Evolutionary conservation across 2,329 filamentous ascomycete genomes (phyloP).

Genomic region (Rutstroemia sp.): DNA sequence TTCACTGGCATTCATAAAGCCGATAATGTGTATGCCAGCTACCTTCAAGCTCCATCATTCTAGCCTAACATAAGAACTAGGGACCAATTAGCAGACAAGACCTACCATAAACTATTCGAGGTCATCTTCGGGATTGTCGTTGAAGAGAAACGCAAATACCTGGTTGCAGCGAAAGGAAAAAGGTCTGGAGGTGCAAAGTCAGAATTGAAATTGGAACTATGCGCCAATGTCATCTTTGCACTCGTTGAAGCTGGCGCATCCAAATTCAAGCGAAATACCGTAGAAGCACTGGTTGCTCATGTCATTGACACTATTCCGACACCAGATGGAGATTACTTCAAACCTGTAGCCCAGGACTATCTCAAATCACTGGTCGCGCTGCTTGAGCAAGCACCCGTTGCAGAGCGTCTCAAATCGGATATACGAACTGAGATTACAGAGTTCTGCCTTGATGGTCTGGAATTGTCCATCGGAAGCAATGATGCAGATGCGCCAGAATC

Average conservation of each 20-base stretch:
- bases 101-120: conserved; percentile 77
- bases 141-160: conserved; percentile 59
- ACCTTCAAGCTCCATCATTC: neutral
- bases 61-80: conserved; percentile 17
- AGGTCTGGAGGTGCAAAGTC: conserved; percentile 38
- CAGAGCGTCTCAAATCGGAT: conserved; percentile 65
- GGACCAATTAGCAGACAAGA: conserved; percentile 57
- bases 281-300: conserved; percentile 73
- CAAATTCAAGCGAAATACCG: conserved; percentile 66
- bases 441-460: conserved; percentile 61
- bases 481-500: conserved; percentile 17
- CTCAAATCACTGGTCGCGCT: conserved; percentile 66
- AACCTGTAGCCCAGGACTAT: conserved; percentile 69
- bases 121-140: conserved; percentile 64
- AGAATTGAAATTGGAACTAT: conserved; percentile 46
- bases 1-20: conserved; percentile 24
- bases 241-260: conserved; percentile 62
- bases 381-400: conserved; percentile 66
- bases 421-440: conserved; percentile 29
- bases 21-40: conserved; percentile 21
- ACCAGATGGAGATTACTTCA: conserved; percentile 54
- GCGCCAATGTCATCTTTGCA: conserved; percentile 63
- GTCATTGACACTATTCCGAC: conserved; percentile 67
- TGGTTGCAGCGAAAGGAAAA: conserved; percentile 43
- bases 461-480: conserved; percentile 35